Percentiles rank a stretch among this genome's conserved stretches.
Evolutionary conservation across 441 rosid species (phyloP).

Genomic region (Croton laevigatus): DNA sequence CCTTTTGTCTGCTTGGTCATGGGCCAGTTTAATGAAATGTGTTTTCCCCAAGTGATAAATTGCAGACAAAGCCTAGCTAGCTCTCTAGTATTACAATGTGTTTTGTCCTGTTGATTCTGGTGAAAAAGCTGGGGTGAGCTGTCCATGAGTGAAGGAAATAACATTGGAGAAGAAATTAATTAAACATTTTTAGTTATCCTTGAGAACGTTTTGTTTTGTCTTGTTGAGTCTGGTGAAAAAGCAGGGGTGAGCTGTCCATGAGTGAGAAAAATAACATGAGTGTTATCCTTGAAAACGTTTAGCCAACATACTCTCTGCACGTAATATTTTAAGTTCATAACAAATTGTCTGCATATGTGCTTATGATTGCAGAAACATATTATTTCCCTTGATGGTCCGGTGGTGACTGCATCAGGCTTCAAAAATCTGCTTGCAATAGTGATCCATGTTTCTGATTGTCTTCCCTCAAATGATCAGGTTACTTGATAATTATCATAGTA

Average conservation of each 20-base stretch:
- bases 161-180: neutral
- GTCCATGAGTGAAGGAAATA: neutral
- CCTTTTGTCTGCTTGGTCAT: neutral
- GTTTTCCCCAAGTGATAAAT: neutral
- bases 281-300: too few relatives aligned
- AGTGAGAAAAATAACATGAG: neutral
- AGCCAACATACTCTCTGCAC: neutral
- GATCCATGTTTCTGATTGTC: slow-evolving; percentile 74
- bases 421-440: slow-evolving; percentile 81
- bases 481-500: slow-evolving; percentile 5
- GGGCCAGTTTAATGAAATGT: neutral
- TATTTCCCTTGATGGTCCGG: slow-evolving; percentile 83
- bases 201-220: too few relatives aligned
- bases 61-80: neutral
- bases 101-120: neutral
- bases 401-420: slow-evolving; percentile 81
- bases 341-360: neutral
- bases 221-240: neutral
- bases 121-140: neutral
- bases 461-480: slow-evolving; percentile 86
- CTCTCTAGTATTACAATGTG: neutral
- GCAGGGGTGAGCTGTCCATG: neutral
- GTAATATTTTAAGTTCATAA: neutral
- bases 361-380: slow-evolving; percentile 64
- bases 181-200: neutral